Conservation (phyloP, 1,284 basidiomycete genomes). For the Ceratobasidium sp. region DNA sequence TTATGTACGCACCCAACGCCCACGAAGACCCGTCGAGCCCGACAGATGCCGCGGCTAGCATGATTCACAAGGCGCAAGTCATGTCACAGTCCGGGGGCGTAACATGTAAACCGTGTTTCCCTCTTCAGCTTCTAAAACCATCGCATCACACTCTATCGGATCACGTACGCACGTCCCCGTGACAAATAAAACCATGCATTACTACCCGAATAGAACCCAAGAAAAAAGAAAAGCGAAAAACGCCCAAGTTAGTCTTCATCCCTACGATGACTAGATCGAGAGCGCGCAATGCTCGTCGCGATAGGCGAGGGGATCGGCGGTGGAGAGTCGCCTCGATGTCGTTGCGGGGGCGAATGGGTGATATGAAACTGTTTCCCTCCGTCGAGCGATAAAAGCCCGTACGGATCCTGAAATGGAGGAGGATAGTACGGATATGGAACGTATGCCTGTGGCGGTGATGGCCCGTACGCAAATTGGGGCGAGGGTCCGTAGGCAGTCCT, state of each 20-base stretch:
- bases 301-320: conserved; percentile 42
- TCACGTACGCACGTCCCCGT: not conserved
- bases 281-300: conserved; percentile 18
- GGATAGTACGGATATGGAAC: conserved; percentile 22
- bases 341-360: not conserved
- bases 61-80: too few relatives aligned
- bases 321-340: conserved; percentile 33
- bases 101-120: too few relatives aligned
- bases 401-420: conserved; percentile 14
- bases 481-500: conserved; percentile 18
- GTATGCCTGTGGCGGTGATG: conserved; percentile 2
- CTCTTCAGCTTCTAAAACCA: too few relatives aligned
- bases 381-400: not conserved
- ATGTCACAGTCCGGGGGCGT: too few relatives aligned
- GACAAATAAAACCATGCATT: not conserved
- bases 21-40: not conserved
- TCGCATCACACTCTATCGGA: too few relatives aligned
- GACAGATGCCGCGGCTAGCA: not conserved
- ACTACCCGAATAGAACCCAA: conserved; percentile 1
- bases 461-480: conserved; percentile 25
- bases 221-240: not conserved
- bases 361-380: not conserved
- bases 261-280: conserved; percentile 12
- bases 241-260: not conserved
- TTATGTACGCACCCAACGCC: conserved; percentile 10